Conservation (phyloP, 2,329 filamentous ascomycete genomes). For the Ascochyta clinopodiicola region DNA sequence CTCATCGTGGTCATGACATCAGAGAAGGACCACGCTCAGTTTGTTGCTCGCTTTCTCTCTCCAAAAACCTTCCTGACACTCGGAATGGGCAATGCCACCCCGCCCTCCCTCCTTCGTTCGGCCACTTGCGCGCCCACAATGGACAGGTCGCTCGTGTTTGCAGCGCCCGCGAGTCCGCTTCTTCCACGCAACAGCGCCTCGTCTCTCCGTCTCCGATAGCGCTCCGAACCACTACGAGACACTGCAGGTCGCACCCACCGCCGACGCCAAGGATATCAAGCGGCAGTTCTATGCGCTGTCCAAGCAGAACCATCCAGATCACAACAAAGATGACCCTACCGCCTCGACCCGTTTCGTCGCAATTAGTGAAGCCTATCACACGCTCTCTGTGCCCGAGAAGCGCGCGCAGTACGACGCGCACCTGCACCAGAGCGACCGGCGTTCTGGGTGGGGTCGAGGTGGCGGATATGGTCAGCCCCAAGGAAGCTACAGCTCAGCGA, state of each 20-base stretch:
- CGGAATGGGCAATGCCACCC: slow-evolving; percentile 39
- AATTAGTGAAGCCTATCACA: slow-evolving; percentile 82
- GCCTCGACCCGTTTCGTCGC: slow-evolving; percentile 79
- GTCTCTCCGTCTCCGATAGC: slow-evolving; percentile 47
- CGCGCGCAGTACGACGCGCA: slow-evolving; percentile 83
- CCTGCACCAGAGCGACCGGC: slow-evolving; percentile 51
- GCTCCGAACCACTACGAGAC: slow-evolving; percentile 79
- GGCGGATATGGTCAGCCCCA: slow-evolving; percentile 58
- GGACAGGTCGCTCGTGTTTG: slow-evolving; percentile 29
- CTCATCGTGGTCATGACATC: slow-evolving; percentile 35
- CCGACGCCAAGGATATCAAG: slow-evolving; percentile 81
- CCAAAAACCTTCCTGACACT: neutral
- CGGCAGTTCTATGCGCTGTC: slow-evolving; percentile 92
- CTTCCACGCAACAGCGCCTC: slow-evolving; percentile 56
- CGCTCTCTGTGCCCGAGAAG: slow-evolving; percentile 75
- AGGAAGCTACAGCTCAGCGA: slow-evolving; percentile 61
- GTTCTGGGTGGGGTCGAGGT: slow-evolving; percentile 38
- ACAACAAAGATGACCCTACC: slow-evolving; percentile 76
- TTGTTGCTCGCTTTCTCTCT: neutral
- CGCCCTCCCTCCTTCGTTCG: slow-evolving; percentile 25
- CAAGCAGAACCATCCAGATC: slow-evolving; percentile 91
- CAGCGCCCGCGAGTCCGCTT: slow-evolving; percentile 16
- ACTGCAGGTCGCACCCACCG: slow-evolving; percentile 73
- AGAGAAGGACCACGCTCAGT: neutral
- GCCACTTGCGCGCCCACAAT: slow-evolving; percentile 20